Percentiles rank a stretch among this genome's conserved stretches.
Conservation (phyloP, 805 yeast genomes). For the Lachancea waltii region DNA sequence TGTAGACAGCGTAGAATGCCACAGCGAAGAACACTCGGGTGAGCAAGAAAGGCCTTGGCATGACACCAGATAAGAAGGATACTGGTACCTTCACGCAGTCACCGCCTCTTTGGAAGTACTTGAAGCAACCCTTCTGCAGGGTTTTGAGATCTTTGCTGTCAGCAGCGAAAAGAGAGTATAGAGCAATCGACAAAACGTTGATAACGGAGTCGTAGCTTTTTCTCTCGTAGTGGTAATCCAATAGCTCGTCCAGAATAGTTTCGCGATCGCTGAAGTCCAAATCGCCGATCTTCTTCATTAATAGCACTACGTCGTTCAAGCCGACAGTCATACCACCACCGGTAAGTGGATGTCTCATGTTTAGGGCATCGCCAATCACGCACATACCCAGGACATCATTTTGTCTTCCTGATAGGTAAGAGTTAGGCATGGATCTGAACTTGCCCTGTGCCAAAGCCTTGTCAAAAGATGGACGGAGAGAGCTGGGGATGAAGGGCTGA, state of each 20-base stretch:
- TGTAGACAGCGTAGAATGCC: constrained; percentile 73
- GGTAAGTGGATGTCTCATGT: constrained; percentile 96
- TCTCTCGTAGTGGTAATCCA: constrained; percentile 68
- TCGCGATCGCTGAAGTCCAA: constrained; percentile 49
- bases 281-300: constrained; percentile 43
- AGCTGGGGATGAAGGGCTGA: constrained; percentile 60
- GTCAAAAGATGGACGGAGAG: constrained; percentile 59
- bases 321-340: constrained; percentile 99
- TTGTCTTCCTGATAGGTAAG: constrained; percentile 71
- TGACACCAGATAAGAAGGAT: constrained; percentile 73
- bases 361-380: constrained; percentile 86
- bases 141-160: constrained; percentile 56
- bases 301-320: constrained; percentile 67
- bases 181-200: constrained; percentile 84
- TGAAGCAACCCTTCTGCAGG: constrained; percentile 83
- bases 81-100: constrained; percentile 72
- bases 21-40: constrained; percentile 86
- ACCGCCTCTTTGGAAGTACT: constrained; percentile 81
- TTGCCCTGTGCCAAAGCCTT: constrained; percentile 52
- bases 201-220: constrained; percentile 77
- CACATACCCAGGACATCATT: constrained; percentile 71
- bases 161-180: constrained; percentile 87
- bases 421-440: constrained; percentile 88
- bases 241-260: constrained; percentile 48
- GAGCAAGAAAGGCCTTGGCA: constrained; percentile 66